Evolutionary conservation across 129 eudicot species (phyloP).

Genomic region (Deinandra increscens): DNA sequence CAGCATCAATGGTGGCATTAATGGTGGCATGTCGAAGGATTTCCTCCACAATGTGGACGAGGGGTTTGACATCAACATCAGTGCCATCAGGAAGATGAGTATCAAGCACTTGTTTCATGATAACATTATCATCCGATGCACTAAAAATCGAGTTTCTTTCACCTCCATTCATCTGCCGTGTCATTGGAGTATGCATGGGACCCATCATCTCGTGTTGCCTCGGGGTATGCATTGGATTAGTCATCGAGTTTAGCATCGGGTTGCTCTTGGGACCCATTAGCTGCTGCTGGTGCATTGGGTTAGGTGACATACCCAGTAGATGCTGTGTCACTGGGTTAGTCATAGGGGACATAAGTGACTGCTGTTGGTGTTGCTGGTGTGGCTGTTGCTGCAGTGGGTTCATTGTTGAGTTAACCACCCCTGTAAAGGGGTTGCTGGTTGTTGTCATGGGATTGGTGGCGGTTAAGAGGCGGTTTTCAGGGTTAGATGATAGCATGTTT

Average conservation of each 20-base stretch:
- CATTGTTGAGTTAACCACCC: conserved; percentile 25
- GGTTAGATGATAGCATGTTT: conserved; percentile 32
- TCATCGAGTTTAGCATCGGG: conserved; percentile 26
- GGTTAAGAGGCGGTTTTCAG: conserved; percentile 32
- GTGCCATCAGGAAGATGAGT: conserved; percentile 64
- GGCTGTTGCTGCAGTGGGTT: conserved; percentile 26
- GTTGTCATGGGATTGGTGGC: conserved; percentile 21
- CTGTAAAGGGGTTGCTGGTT: conserved; percentile 31
- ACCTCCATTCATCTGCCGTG: conserved; percentile 33
- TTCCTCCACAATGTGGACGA: conserved; percentile 54
- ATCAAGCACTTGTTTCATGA: conserved; percentile 52
- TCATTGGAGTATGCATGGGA: conserved; percentile 28
- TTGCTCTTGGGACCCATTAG: conserved; percentile 33
- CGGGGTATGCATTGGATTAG: conserved; percentile 20
- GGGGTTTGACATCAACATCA: conserved; percentile 55
- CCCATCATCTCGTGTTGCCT: conserved; percentile 32
- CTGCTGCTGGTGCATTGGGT: conserved; percentile 35
- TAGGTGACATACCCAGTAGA: conserved; percentile 20
- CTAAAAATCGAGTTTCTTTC: conserved; percentile 49
- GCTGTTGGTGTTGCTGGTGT: conserved; percentile 28
- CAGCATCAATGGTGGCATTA: conserved; percentile 34
- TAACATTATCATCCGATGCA: conserved; percentile 59
- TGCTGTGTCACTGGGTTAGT: conserved; percentile 34
- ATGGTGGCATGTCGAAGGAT: conserved; percentile 44
- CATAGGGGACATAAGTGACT: conserved; percentile 35